Evolutionary conservation across 257 asterid species (phyloP), one percentile per base, ranked within the genome.

Genomic region (Rhazya stricta): DNA sequence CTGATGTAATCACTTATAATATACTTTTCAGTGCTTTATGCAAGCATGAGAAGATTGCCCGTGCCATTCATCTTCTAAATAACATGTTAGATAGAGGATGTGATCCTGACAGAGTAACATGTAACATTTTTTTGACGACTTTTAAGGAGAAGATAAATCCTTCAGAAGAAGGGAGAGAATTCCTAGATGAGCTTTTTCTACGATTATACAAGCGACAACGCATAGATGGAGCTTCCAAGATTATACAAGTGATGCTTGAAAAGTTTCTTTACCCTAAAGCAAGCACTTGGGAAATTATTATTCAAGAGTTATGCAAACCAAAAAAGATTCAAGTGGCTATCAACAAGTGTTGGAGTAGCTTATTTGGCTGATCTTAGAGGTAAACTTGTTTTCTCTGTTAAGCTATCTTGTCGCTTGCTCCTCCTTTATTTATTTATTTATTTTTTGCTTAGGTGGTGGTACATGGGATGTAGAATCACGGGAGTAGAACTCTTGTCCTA

Each of bases 191-290:
- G 86, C 91, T 95, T 60, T 90, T 84, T 69, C 34, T 85, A 53
- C 87, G 93, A 83, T 88, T 95, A 72, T 86, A 85, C 83, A 95
- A 84, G 79, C 79, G 93, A 30, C 83, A 79, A 19, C 79, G 91
- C 61, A 80, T 92, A 65, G 62, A 42, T 67, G 98, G 96, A 77
- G 99, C 97, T 42, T 86, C 91, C 69, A 84, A 76, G 63, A 76
- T 91, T 81, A 48, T 92, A 48, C 91, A 88, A 84, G 84, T 91
- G 80, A 95, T 92, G 99, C 99, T 95, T 88, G 88, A 73, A 78
- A 89, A 84, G 78, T 83, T 78, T 81, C 87, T 89, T 73, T 79
- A 72, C 42, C 98, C 98, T 30, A 85, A 87, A 78, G 83, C 81
- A 63, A 85, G 91, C 71, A 90, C 97, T 60, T 95, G 93, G 98